These are phyloP conservation scores for Hordeum vulgare DNA, from an alignment of 176 grass and related monocot species.

Conservation along the genomic window DNA sequence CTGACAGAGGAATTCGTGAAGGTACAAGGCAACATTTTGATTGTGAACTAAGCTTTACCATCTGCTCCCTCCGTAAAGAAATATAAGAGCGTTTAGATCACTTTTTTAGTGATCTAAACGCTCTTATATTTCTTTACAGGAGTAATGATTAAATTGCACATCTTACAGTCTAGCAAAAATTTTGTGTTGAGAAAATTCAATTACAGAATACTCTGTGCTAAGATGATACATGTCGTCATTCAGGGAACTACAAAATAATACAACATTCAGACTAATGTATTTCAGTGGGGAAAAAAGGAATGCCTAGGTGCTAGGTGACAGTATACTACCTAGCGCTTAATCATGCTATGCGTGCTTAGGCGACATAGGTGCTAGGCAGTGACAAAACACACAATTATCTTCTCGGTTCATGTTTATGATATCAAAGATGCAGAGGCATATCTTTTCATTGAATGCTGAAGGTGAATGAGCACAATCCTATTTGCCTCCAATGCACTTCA, in stretches of 20 bases:
- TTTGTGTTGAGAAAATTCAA: background rate
- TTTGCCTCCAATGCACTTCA: background rate
- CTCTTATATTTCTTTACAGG: too few relatives aligned
- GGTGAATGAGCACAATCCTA: background rate
- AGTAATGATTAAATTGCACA: background rate
- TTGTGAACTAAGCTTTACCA: background rate
- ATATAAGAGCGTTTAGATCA: too few relatives aligned
- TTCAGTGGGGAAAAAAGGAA: too few relatives aligned
- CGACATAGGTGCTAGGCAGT: too few relatives aligned
- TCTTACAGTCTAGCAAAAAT: background rate
- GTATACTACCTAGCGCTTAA: too few relatives aligned
- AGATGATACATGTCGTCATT: background rate
- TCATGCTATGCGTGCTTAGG: too few relatives aligned
- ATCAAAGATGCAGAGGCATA: background rate
- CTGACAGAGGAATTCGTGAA: background rate
- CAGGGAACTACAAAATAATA: constrained; percentile 7
- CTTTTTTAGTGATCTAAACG: too few relatives aligned
- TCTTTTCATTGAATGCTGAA: background rate
- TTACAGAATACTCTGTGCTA: background rate
- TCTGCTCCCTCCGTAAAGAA: too few relatives aligned
- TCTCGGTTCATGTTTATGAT: background rate
- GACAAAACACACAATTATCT: background rate
- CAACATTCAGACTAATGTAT: background rate
- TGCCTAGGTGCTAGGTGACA: too few relatives aligned
- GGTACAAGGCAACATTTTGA: background rate